These are phyloP conservation scores for Naganishia vaughanmartiniae DNA, from an alignment of 768 basidiomycete species.

Conservation along the genomic window DNA sequence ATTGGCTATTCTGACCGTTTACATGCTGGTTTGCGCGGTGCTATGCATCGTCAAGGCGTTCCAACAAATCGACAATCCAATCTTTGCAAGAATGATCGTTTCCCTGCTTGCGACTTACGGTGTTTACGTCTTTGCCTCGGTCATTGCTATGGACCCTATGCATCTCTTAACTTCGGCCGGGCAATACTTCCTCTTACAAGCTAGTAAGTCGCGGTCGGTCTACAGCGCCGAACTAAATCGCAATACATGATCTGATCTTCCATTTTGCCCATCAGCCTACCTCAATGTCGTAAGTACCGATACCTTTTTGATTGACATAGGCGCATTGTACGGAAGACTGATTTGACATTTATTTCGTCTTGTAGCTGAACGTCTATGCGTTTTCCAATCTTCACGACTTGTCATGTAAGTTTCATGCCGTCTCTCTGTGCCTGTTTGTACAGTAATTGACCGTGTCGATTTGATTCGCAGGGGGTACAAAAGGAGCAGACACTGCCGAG, in stretches of 20 bases:
- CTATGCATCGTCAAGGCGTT: constrained; percentile 73
- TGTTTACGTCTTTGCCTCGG: constrained; percentile 69
- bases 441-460: constrained; percentile 41
- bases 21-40: constrained; percentile 79
- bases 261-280: constrained; percentile 33
- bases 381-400: constrained; percentile 46
- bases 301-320: neutral
- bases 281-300: constrained; percentile 38
- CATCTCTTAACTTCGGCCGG: constrained; percentile 88
- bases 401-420: constrained; percentile 26
- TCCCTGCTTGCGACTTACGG: constrained; percentile 85
- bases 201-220: constrained; percentile 53
- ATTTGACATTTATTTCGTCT: neutral
- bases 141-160: constrained; percentile 88
- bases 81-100: constrained; percentile 71
- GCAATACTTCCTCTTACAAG: constrained; percentile 82
- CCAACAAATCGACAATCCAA: constrained; percentile 62
- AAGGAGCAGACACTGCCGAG: constrained; percentile 71
- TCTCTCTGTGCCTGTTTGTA: neutral
- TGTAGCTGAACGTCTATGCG: constrained; percentile 54
- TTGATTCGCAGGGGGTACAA: constrained; percentile 69
- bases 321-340: neutral
- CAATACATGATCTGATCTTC: neutral
- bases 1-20: constrained; percentile 74
- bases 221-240: neutral